Conservation (phyloP, 169 alveolate genomes). For the Plasmodium relictum region DNA sequence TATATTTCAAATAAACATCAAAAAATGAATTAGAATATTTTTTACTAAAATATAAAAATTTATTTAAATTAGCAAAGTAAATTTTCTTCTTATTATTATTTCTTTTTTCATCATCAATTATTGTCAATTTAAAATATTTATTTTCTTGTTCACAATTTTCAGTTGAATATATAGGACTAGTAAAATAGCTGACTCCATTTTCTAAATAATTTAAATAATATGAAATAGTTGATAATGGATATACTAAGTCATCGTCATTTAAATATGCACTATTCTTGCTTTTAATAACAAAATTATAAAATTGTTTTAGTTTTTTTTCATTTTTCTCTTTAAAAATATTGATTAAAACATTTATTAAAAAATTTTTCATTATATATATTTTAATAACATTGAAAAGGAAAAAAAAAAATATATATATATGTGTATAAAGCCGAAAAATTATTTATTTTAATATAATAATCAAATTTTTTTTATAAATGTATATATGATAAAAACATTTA, state of each 20-base stretch:
- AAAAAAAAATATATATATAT: background rate
- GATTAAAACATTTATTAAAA: slow-evolving; percentile 3
- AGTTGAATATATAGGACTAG: too few relatives aligned
- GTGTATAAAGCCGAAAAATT: too few relatives aligned
- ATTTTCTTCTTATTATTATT: too few relatives aligned
- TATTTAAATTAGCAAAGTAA: background rate
- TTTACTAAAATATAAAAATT: slow-evolving; percentile 10
- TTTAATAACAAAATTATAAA: slow-evolving; percentile 16
- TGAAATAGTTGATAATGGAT: slow-evolving; percentile 27
- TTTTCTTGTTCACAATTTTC: too few relatives aligned
- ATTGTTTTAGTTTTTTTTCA: slow-evolving; percentile 28
- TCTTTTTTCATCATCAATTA: too few relatives aligned
- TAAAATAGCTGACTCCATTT: too few relatives aligned
- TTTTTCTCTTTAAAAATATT: slow-evolving; percentile 19
- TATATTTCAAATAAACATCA: background rate
- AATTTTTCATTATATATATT: slow-evolving; percentile 15
- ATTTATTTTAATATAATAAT: too few relatives aligned
- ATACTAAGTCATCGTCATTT: slow-evolving; percentile 21
- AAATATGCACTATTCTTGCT: background rate
- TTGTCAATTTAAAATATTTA: too few relatives aligned
- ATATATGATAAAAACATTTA: too few relatives aligned
- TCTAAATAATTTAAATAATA: background rate
- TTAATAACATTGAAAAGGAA: background rate
- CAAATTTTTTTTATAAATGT: too few relatives aligned
- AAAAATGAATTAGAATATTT: slow-evolving; percentile 14